A percentile compares a stretch with the other conserved stretches of the same genome.
Conservation (phyloP, 495 filamentous ascomycete genomes). For the Thermochaetoides thermophila region DNA sequence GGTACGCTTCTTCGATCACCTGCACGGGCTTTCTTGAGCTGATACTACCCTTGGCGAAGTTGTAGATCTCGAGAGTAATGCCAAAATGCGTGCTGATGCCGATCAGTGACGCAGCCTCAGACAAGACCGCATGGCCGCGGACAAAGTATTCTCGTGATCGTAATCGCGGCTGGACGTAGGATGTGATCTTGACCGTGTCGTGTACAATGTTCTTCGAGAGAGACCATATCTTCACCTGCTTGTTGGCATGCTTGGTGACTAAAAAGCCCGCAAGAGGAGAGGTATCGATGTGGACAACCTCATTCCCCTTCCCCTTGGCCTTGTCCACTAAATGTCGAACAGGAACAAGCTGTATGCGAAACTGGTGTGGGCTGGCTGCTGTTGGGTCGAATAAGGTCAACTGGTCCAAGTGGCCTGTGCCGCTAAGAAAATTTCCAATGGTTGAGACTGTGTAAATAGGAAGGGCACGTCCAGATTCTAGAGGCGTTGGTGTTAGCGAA, state of each 20-base stretch:
- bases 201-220: conserved; percentile 11
- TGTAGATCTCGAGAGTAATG: conserved; percentile 17
- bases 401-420: too few relatives aligned
- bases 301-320: conserved; percentile 8
- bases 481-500: too few relatives aligned
- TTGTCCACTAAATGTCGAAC: conserved; percentile 12
- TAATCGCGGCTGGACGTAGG: conserved; percentile 13
- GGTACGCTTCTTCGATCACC: conserved; percentile 18
- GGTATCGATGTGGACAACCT: conserved; percentile 16
- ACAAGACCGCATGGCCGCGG: conserved; percentile 17
- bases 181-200: conserved; percentile 14
- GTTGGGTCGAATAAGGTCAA: too few relatives aligned
- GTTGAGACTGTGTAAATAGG: too few relatives aligned
- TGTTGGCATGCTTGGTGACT: conserved; percentile 14
- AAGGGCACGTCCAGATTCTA: too few relatives aligned
- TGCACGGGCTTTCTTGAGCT: conserved; percentile 15
- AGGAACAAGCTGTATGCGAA: conserved; percentile 6
- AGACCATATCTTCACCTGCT: conserved; percentile 16
- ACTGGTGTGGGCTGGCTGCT: too few relatives aligned
- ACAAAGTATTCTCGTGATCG: conserved; percentile 19
- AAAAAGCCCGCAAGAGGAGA: conserved; percentile 7
- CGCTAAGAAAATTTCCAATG: too few relatives aligned
- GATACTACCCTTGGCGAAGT: conserved; percentile 12
- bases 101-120: conserved; percentile 14
- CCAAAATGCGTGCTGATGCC: conserved; percentile 18